Evolutionary conservation across 768 basidiomycete species (phyloP).

Genomic region (Phanerochaete carnosa): DNA sequence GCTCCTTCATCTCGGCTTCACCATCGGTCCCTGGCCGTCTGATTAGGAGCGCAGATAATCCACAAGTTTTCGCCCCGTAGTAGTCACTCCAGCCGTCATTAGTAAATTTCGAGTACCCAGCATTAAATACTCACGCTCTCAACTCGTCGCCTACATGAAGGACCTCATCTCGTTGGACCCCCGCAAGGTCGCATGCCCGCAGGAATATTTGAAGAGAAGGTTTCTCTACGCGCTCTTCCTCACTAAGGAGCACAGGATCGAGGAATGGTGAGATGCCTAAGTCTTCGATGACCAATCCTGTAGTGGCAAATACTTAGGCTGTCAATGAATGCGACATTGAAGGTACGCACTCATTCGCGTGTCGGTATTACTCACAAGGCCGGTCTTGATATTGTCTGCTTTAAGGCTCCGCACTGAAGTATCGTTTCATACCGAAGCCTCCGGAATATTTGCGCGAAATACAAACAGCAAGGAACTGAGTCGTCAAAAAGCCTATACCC

Average conservation of each 20-base stretch:
- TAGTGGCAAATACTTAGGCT: not conserved
- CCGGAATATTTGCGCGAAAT: not conserved
- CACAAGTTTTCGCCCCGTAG: conserved; percentile 51
- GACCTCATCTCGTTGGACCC: conserved; percentile 39
- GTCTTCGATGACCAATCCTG: conserved; percentile 51
- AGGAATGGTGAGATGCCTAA: conserved; percentile 50
- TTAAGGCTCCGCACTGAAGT: conserved; percentile 43
- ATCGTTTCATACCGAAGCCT: not conserved
- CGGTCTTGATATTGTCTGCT: conserved; percentile 45
- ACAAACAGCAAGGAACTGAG: conserved; percentile 42
- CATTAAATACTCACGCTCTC: conserved; percentile 42
- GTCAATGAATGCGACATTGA: not conserved
- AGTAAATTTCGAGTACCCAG: not conserved
- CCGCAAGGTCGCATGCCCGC: conserved; percentile 35
- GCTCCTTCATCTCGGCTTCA: conserved; percentile 41
- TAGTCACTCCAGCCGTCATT: conserved; percentile 51
- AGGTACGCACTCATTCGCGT: conserved; percentile 57
- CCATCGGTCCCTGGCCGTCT: conserved; percentile 47
- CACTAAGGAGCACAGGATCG: conserved; percentile 62
- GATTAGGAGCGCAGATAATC: conserved; percentile 56
- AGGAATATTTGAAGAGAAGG: conserved; percentile 58
- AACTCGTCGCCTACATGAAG: conserved; percentile 80
- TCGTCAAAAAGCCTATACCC: conserved; percentile 66
- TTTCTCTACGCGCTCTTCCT: conserved; percentile 68
- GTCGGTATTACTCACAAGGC: conserved; percentile 72